phyloP scores from a whole-genome alignment of 2,329 filamentous ascomycete genomes.

The Pseudocercospora eumusae region DNA sequence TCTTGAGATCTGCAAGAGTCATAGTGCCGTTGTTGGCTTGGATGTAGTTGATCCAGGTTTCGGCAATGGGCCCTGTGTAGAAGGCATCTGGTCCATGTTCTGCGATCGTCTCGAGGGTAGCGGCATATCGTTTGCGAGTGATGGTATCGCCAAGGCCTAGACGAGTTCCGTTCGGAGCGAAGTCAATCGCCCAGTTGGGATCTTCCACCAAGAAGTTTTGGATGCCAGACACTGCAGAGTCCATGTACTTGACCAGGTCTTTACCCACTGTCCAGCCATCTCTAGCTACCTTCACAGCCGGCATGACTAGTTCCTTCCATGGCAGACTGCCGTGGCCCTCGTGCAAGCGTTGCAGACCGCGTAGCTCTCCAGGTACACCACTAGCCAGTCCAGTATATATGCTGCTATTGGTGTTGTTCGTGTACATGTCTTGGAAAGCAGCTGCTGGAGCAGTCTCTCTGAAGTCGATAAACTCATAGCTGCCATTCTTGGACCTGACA shows the following conservation, averaged over 20 bases:
- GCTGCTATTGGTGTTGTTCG: conserved; percentile 66
- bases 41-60: conserved; percentile 70
- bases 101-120: conserved; percentile 77
- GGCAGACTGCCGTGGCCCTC: conserved; percentile 62
- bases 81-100: conserved; percentile 70
- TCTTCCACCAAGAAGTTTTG: conserved; percentile 73
- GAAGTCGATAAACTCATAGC: conserved; percentile 86
- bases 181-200: conserved; percentile 80
- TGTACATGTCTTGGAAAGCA: conserved; percentile 82
- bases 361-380: conserved; percentile 72
- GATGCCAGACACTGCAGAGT: conserved; percentile 49
- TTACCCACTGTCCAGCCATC: conserved; percentile 71
- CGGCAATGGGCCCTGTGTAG: conserved; percentile 71
- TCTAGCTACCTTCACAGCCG: conserved; percentile 72
- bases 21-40: conserved; percentile 76
- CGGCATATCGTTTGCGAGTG: conserved; percentile 75
- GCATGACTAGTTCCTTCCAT: conserved; percentile 66
- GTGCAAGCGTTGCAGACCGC: conserved; percentile 78
- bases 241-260: conserved; percentile 76
- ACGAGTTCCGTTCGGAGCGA: conserved; percentile 77
- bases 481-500: conserved; percentile 59
- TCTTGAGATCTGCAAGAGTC: conserved; percentile 73
- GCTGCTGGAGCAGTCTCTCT: conserved; percentile 83
- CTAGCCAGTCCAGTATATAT: conserved; percentile 52
- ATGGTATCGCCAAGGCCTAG: conserved; percentile 74